These are phyloP conservation scores for Wickerhamiella slavikovae DNA, from an alignment of 805 yeast genomes.

Conservation along the genomic window DNA sequence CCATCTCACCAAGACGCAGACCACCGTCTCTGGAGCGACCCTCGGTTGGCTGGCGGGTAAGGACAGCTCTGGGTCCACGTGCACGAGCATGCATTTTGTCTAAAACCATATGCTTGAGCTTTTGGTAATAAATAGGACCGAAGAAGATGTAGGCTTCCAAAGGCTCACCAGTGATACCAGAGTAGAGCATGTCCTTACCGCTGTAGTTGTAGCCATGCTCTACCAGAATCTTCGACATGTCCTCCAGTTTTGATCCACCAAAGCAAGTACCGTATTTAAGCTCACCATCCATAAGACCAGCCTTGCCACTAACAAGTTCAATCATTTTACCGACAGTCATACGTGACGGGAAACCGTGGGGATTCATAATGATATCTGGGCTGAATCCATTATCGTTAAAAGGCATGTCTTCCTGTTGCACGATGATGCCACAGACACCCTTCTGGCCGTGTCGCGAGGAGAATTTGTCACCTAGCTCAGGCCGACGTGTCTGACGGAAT, in stretches of 20 bases:
- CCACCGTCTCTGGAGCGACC: slow-evolving; percentile 99
- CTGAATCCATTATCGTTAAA: slow-evolving; percentile 79
- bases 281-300: slow-evolving; percentile 83
- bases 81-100: slow-evolving; percentile 99
- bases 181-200: slow-evolving; percentile 93
- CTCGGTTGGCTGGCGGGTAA: slow-evolving; percentile 96
- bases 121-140: slow-evolving; percentile 96
- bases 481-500: slow-evolving; percentile 86
- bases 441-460: slow-evolving; percentile 97
- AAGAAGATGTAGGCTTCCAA: slow-evolving; percentile 94
- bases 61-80: slow-evolving; percentile 94
- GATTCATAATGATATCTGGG: slow-evolving; percentile 96
- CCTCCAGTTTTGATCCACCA: slow-evolving; percentile 92
- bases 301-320: slow-evolving; percentile 89
- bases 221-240: slow-evolving; percentile 78
- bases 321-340: slow-evolving; percentile 99
- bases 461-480: slow-evolving; percentile 93
- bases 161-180: slow-evolving; percentile 95
- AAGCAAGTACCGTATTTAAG: slow-evolving; percentile 95
- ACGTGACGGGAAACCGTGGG: slow-evolving; percentile 99
- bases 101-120: slow-evolving; percentile 94
- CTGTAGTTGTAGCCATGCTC: slow-evolving; percentile 85
- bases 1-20: slow-evolving; percentile 96
- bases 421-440: slow-evolving; percentile 98
- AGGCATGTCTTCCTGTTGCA: slow-evolving; percentile 91